Conservation (phyloP, 768 basidiomycete species). For the Piloderma croceum region DNA sequence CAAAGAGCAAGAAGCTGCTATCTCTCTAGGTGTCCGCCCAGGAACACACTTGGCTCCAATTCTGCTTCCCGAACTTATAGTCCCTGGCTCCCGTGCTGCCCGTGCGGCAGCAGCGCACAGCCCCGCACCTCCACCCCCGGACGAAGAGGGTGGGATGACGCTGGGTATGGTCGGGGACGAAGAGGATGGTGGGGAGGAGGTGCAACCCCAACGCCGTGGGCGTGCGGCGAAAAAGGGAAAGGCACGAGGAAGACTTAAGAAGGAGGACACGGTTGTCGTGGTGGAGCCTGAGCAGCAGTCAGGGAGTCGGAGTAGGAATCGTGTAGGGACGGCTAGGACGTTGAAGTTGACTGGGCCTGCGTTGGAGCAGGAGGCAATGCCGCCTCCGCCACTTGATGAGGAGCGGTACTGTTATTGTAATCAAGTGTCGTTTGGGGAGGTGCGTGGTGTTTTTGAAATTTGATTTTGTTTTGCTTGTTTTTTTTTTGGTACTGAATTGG, state of each 20-base stretch:
- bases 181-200: no score
- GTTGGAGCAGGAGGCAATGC: no score
- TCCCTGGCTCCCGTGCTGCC: conserved; percentile 22
- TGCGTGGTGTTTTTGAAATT: conserved; percentile 30
- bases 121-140: conserved; percentile 15
- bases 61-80: conserved; percentile 24
- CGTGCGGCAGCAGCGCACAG: conserved; percentile 23
- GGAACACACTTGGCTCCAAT: conserved; percentile 46
- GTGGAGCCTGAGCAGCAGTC: neutral
- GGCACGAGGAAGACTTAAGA: neutral
- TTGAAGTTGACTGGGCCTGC: neutral
- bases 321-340: neutral
- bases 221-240: neutral
- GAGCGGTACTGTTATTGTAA: conserved; percentile 77
- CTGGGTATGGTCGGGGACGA: neutral
- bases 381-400: no score
- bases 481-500: conserved; percentile 9
- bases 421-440: conserved; percentile 74
- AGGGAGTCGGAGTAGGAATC: neutral
- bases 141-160: conserved; percentile 9
- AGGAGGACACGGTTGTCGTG: neutral
- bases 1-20: conserved; percentile 51
- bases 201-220: no score
- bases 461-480: conserved; percentile 4
- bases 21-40: conserved; percentile 46